Base-by-base conservation (phyloP, 495 filamentous ascomycete species). In the Podospora conica region DNA sequence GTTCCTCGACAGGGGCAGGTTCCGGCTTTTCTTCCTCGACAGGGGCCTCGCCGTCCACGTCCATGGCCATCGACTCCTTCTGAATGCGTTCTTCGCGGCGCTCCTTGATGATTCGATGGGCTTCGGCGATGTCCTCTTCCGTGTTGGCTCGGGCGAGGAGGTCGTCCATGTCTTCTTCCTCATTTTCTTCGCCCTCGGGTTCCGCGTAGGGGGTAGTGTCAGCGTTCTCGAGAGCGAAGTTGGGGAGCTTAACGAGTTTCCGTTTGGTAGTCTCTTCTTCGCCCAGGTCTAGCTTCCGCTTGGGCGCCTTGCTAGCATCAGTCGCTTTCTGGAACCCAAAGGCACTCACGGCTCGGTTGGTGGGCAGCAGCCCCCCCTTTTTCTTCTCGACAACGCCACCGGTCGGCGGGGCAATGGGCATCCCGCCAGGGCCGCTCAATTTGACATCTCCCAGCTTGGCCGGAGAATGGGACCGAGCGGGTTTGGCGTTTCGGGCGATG, bases 51-150 rank as follows among this genome's bases (percentile, higher is more conserved):
- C 23, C 68, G 67, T 92, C 92, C 27, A 75, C 70, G 18, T 78
- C 74, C 69, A 82, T 81, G 11, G 69, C 79, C 73, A 91, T 78
- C 33, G 70, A 77, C 66, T 79, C 78, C 70, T 80, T 76, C 28
- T 78, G 76, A 22, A 81, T 82, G 20, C 75, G 79, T 63, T 82
- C 80, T 56, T 82, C 79, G 65, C 81, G 79, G 25, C 80, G 74
- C 65, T 83, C 80, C n/a, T 82, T 79, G 8, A 81, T 90, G 27
- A 91, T 88, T 69, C 92, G 84, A 27, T 93, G 91, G 21, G 91
- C 92, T 10, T 92, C 91, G 5, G 90, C 90, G 61, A 86, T 86
- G 75, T 96, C 92, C 74, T 96, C 95, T 74, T 97, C 94, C 85
- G 92, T 74, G 20, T 64, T 64, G 20, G 63, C 63, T 20, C 65